Conservation (phyloP, 2,329 filamentous ascomycete genomes). For the Albifimbria verrucaria region DNA sequence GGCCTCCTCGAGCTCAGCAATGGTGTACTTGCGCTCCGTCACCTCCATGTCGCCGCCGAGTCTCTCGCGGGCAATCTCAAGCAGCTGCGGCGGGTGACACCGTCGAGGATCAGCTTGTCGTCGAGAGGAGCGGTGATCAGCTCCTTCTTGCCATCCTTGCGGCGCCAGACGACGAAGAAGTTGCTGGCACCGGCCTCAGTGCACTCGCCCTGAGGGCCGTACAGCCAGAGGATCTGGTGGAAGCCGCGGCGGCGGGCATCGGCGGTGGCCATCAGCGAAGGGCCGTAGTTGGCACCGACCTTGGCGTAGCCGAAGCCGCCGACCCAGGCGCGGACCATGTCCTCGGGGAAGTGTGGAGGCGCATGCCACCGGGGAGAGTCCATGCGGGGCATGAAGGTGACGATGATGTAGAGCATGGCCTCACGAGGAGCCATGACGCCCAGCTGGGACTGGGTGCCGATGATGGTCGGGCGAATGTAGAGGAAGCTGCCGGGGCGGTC, state of each 20-base stretch:
- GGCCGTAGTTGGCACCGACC: conserved; percentile 91
- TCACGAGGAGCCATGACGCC: conserved; percentile 77
- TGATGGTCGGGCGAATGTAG: conserved; percentile 84
- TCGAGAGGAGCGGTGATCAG: conserved; percentile 81
- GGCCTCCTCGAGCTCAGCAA: conserved; percentile 72
- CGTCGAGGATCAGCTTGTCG: conserved; percentile 80
- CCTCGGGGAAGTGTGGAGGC: conserved; percentile 75
- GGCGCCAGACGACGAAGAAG: conserved; percentile 78
- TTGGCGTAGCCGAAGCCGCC: conserved; percentile 92
- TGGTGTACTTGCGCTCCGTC: conserved; percentile 79
- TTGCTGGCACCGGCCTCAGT: conserved; percentile 92
- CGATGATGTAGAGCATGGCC: conserved; percentile 85
- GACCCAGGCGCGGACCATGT: conserved; percentile 88
- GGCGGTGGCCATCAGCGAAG: conserved; percentile 71
- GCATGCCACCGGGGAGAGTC: conserved; percentile 59
- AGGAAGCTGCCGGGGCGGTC: conserved; percentile 67
- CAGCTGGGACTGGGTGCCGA: conserved; percentile 75
- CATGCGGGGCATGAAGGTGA: conserved; percentile 58
- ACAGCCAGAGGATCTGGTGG: conserved; percentile 92
- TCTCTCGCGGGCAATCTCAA: conserved; percentile 67
- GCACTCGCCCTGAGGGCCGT: conserved; percentile 71
- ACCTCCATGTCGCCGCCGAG: conserved; percentile 62
- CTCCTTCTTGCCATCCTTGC: conserved; percentile 48
- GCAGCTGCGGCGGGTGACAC: conserved; percentile 80
- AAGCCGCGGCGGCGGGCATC: conserved; percentile 73